These are phyloP conservation scores for Esteya vermicola DNA, from an alignment of 2,329 filamentous ascomycete species.

Conservation along the genomic window DNA sequence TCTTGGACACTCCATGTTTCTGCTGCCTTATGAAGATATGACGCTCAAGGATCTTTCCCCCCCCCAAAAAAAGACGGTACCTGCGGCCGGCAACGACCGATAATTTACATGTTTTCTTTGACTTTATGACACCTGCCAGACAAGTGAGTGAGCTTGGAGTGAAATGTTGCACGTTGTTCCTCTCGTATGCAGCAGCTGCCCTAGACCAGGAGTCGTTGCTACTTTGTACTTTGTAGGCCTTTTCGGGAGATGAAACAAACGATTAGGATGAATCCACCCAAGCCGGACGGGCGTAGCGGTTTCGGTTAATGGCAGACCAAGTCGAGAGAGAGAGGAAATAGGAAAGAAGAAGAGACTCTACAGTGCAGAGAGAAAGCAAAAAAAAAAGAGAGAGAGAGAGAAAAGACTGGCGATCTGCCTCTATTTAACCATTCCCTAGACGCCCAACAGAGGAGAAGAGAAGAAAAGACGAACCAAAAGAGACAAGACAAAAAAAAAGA, in stretches of 20 bases:
- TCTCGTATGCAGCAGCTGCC: too few relatives aligned
- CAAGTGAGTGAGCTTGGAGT: too few relatives aligned
- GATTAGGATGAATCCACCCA: background rate
- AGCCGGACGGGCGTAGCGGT: too few relatives aligned
- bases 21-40: slow-evolving; percentile 7
- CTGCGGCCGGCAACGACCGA: slow-evolving; percentile 13
- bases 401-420: background rate
- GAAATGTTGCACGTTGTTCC: too few relatives aligned
- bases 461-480: background rate
- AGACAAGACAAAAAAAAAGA: too few relatives aligned
- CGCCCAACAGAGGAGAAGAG: background rate
- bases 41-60: slow-evolving; percentile 7
- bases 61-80: slow-evolving; percentile 11
- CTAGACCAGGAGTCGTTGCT: too few relatives aligned
- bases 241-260: too few relatives aligned
- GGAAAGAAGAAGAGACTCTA: too few relatives aligned
- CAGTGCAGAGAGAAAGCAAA: too few relatives aligned
- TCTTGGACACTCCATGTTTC: background rate
- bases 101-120: slow-evolving; percentile 7
- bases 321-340: background rate
- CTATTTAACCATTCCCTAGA: background rate
- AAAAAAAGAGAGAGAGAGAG: background rate
- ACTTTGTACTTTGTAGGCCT: background rate
- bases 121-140: background rate
- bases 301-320: background rate